Evolutionary conservation across 306 rosid genomes (phyloP).

Genomic region (Psophocarpus tetragonolobus): DNA sequence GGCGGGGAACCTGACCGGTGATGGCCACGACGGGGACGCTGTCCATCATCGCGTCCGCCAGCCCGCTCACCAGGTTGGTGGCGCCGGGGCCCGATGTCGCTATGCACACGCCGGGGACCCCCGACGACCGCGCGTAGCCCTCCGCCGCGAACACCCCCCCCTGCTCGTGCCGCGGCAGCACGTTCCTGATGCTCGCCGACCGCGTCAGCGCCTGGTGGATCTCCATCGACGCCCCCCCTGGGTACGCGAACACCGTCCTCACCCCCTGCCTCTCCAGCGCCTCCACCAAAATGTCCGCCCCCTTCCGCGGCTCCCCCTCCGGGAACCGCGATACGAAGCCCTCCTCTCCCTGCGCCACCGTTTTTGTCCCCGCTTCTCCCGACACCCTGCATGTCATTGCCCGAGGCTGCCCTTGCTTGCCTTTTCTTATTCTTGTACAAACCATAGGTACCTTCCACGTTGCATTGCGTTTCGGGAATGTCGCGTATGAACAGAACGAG

Average conservation of each 20-base stretch:
- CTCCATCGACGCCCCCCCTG: constrained; percentile 95
- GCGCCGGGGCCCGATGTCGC: constrained; percentile 98
- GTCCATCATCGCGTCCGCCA: constrained; percentile 79
- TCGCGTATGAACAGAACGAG: too few relatives aligned
- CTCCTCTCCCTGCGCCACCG: constrained; percentile 10
- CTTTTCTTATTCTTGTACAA: too few relatives aligned
- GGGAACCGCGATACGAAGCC: constrained; percentile 49
- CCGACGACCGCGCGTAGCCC: constrained; percentile 85
- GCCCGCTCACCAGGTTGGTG: constrained; percentile 83
- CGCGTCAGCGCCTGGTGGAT: constrained; percentile 96
- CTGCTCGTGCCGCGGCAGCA: constrained; percentile 91
- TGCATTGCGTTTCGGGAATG: too few relatives aligned
- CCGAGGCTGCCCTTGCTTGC: too few relatives aligned
- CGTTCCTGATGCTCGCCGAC: constrained; percentile 59
- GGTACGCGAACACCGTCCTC: constrained; percentile 79
- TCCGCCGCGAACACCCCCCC: constrained; percentile 91
- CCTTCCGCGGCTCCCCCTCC: constrained; percentile 62
- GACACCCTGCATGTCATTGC: too few relatives aligned
- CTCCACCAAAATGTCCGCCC: constrained; percentile 87
- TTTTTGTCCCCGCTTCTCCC: neutral
- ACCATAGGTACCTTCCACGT: too few relatives aligned
- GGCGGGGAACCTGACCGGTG: constrained; percentile 86
- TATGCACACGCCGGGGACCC: constrained; percentile 81
- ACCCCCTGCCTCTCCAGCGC: constrained; percentile 88
- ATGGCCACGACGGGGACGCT: constrained; percentile 77